These are phyloP conservation scores for Aspergillus udagawae DNA, from an alignment of 2,329 filamentous ascomycete species.

Conservation along the genomic window DNA sequence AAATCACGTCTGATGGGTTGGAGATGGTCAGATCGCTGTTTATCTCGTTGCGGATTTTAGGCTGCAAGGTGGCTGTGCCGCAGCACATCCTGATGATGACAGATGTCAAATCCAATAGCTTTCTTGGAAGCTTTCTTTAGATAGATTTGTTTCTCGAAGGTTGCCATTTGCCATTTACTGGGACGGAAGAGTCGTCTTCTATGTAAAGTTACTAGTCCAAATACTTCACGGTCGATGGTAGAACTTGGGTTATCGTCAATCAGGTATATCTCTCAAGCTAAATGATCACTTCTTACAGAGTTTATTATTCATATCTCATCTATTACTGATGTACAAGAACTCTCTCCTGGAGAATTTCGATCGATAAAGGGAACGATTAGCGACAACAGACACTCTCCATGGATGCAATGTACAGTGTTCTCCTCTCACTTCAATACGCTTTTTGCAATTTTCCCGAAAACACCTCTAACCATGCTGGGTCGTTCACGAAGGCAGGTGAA, in stretches of 20 bases:
- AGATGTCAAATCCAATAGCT: neutral
- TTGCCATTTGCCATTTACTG: neutral
- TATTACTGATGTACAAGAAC: neutral
- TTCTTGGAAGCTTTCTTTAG: neutral
- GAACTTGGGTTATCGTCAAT: neutral
- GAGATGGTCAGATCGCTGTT: neutral
- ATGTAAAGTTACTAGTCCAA: neutral
- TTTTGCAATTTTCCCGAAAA: conserved; percentile 56
- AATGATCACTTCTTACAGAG: neutral
- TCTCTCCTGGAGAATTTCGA: neutral
- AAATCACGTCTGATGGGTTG: neutral
- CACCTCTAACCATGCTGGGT: conserved; percentile 60
- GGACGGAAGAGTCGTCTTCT: neutral
- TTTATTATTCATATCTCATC: neutral
- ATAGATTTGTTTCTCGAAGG: neutral
- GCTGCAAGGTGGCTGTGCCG: neutral
- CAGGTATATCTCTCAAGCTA: neutral
- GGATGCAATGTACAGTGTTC: neutral
- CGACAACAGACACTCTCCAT: neutral
- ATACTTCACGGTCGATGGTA: neutral
- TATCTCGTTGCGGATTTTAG: neutral
- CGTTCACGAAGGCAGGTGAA: conserved; percentile 64
- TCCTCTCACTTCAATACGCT: conserved; percentile 22
- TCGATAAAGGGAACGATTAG: neutral
- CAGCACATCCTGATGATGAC: neutral